Base-by-base conservation (phyloP, 1,284 basidiomycete genomes). In the Irpex sp. region DNA sequence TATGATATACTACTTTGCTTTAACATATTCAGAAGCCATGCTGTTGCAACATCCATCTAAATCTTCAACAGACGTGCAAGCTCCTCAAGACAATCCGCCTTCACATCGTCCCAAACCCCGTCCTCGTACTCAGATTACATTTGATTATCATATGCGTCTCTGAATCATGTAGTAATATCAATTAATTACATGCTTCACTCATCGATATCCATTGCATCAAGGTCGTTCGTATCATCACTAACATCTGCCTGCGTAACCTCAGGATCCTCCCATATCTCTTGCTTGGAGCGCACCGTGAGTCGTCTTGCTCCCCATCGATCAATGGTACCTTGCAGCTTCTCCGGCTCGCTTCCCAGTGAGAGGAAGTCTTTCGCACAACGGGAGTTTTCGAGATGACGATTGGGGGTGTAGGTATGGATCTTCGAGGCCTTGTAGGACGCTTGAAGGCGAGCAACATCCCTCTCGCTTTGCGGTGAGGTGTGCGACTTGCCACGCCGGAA, bases 381-480 rank as follows among this genome's bases (percentile, higher is more conserved):
- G 5, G 38, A 36, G 48, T 4, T 34, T 5, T 34, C n/a, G 8
- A 52, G 49, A 7, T 6, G 37, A 5, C 13, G 38, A 8, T 8
- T 34, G 3, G 21, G 19, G 5, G 36, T 40, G 21, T 57, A 56
- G 37, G 40, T 47, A 19, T 57, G 59, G n/a, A 61, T 36, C 37
- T 64, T 47, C 2, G 57, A 57, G 5, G 51, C 44, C 11, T 38
- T 21, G 37, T 63, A 66, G 11, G 37, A 9, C 8, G 15, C 52
- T 54, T 65, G 64, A 4, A 63, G 62, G 8, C n/a, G n/a, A 11
- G 38, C 36, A n/a, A 66, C 51, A 38, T 66, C 65, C 3, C 5
- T 44, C 54, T 66, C 62, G 17, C 56, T 62, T 2, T 31, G 40
- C 1, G 62, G 65, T 4, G n/a, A 57, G 1, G 62, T 64, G 36